phyloP scores from a whole-genome alignment of 2,329 filamentous ascomycete species.

The Orbilia javanica region DNA sequence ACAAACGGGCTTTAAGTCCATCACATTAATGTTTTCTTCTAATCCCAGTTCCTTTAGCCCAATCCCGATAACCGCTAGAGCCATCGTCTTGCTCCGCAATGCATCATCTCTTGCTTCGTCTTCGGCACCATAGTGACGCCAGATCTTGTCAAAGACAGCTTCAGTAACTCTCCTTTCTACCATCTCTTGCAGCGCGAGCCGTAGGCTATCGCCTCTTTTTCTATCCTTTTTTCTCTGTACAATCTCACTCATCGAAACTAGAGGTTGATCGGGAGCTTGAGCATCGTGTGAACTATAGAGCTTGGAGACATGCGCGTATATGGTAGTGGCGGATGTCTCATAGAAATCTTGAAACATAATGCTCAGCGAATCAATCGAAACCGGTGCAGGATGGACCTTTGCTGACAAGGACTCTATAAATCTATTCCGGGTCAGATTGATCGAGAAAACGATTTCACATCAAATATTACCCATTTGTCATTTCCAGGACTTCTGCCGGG shows the following conservation, averaged over 20 bases:
- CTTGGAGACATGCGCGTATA: slow-evolving; percentile 62
- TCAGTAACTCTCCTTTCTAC: slow-evolving; percentile 89
- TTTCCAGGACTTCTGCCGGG: slow-evolving; percentile 89
- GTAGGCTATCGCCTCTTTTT: slow-evolving; percentile 82
- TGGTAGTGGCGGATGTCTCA: slow-evolving; percentile 73
- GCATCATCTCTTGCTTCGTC: slow-evolving; percentile 97
- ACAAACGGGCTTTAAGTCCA: slow-evolving; percentile 67
- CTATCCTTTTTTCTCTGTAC: slow-evolving; percentile 82
- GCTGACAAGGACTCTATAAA: slow-evolving; percentile 91
- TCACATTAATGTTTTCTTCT: slow-evolving; percentile 74
- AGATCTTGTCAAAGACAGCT: slow-evolving; percentile 86
- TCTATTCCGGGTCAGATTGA: slow-evolving; percentile 67
- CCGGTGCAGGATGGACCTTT: slow-evolving; percentile 85
- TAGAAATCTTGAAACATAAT: slow-evolving; percentile 97
- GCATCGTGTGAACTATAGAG: slow-evolving; percentile 62
- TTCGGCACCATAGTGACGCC: slow-evolving; percentile 88
- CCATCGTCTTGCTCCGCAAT: slow-evolving; percentile 91
- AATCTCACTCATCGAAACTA: slow-evolving; percentile 90
- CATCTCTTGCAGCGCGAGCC: slow-evolving; percentile 83
- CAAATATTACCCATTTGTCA: slow-evolving; percentile 80
- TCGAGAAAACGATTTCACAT: slow-evolving; percentile 19
- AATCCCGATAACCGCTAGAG: slow-evolving; percentile 86
- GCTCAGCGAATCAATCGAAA: slow-evolving; percentile 84
- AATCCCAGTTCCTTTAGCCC: slow-evolving; percentile 86
- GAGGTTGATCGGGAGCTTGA: slow-evolving; percentile 75